Evolutionary conservation across 192 early-diverging fungal genomes (phyloP).

Genomic region (Podila minutissima): DNA sequence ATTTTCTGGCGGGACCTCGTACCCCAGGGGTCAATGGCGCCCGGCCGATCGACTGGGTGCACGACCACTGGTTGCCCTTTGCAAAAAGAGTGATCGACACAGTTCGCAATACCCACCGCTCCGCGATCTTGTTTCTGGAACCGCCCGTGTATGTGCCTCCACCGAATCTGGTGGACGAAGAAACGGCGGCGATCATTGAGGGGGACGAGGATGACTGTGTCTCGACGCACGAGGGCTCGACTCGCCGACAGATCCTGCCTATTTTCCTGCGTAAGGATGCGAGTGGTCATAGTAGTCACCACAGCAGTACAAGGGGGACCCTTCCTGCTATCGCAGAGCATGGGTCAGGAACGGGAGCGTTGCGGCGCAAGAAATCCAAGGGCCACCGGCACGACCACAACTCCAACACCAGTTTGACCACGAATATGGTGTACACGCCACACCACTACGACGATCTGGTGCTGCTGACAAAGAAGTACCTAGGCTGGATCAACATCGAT

Average conservation of each 20-base stretch:
- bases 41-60: constrained; percentile 13
- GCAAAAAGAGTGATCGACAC: constrained; percentile 31
- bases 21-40: background rate
- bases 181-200: background rate
- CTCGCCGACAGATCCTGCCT: background rate
- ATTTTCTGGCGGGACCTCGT: constrained; percentile 54
- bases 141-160: constrained; percentile 59
- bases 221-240: background rate
- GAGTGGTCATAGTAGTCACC: no score
- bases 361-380: background rate
- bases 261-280: no score
- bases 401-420: background rate
- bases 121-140: constrained; percentile 62
- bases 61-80: constrained; percentile 56
- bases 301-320: background rate
- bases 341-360: background rate
- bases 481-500: constrained; percentile 65
- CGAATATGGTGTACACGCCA: constrained; percentile 58
- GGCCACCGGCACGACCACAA: background rate
- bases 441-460: constrained; percentile 70
- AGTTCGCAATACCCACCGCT: constrained; percentile 47
- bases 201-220: background rate
- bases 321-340: background rate
- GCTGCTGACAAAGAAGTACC: constrained; percentile 56
- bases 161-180: constrained; percentile 30